Percentiles rank a stretch among this genome's conserved stretches.
These are phyloP conservation scores for Pseudogymnoascus sp. DNA, from an alignment of 2,329 filamentous ascomycete species.

Conservation along the genomic window DNA sequence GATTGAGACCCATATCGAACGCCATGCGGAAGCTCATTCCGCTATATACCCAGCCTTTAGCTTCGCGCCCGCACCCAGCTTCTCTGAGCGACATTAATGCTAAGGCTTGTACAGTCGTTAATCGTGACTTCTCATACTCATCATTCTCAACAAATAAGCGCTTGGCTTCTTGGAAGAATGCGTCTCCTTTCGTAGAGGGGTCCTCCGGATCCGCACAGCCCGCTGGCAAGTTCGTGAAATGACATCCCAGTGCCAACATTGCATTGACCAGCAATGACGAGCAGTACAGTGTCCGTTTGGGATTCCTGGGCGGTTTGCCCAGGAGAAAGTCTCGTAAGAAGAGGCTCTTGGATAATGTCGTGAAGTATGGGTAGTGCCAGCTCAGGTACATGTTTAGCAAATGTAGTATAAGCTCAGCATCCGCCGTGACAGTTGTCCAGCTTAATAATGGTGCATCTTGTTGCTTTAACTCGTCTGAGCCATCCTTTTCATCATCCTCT, in stretches of 20 bases:
- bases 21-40: slow-evolving; percentile 99
- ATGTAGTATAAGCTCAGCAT: slow-evolving; percentile 71
- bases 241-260: slow-evolving; percentile 72
- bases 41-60: slow-evolving; percentile 96
- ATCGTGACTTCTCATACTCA: slow-evolving; percentile 78
- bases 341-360: slow-evolving; percentile 73
- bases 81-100: slow-evolving; percentile 95
- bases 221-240: slow-evolving; percentile 72
- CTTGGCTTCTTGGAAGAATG: slow-evolving; percentile 93
- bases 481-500: slow-evolving; percentile 28
- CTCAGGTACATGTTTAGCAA: slow-evolving; percentile 96
- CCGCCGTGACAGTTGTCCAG: slow-evolving; percentile 81
- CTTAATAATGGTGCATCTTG: slow-evolving; percentile 65
- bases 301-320: slow-evolving; percentile 49
- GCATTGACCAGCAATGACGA: slow-evolving; percentile 86
- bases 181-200: slow-evolving; percentile 80
- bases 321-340: slow-evolving; percentile 80
- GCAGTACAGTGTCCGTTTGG: slow-evolving; percentile 63
- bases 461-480: slow-evolving; percentile 25
- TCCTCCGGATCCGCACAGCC: slow-evolving; percentile 65
- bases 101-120: slow-evolving; percentile 87
- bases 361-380: slow-evolving; percentile 97
- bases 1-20: slow-evolving; percentile 82
- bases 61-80: slow-evolving; percentile 86
- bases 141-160: slow-evolving; percentile 82